These are phyloP conservation scores for Ochromonas danica DNA, from an alignment of 108 stramenopile genomes.

Conservation along the genomic window DNA sequence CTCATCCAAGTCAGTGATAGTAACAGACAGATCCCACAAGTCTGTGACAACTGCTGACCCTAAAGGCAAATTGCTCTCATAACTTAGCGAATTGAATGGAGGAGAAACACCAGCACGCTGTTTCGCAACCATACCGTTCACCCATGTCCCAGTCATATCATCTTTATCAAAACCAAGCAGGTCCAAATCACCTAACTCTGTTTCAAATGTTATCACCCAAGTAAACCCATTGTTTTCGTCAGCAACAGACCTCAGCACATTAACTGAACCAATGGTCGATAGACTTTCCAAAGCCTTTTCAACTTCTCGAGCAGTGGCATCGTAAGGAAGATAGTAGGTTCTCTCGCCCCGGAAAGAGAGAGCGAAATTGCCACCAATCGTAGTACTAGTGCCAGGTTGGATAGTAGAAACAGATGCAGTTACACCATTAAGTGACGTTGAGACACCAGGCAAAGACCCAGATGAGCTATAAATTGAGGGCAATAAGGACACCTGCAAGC, in stretches of 20 bases:
- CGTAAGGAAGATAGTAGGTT: slow-evolving; percentile 66
- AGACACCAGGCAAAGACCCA: not conserved
- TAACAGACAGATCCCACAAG: slow-evolving; percentile 40
- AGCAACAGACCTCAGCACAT: slow-evolving; percentile 58
- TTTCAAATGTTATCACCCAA: slow-evolving; percentile 71
- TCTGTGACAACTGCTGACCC: slow-evolving; percentile 64
- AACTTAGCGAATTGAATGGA: slow-evolving; percentile 47
- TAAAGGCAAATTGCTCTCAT: slow-evolving; percentile 44
- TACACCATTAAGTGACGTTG: not conserved
- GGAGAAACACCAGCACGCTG: slow-evolving; percentile 45
- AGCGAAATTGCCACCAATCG: slow-evolving; percentile 67
- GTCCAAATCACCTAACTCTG: slow-evolving; percentile 63
- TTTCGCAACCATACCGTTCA: slow-evolving; percentile 54
- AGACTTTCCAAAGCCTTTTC: slow-evolving; percentile 65
- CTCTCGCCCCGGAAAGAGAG: slow-evolving; percentile 63
- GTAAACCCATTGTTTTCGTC: slow-evolving; percentile 70
- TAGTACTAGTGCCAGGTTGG: slow-evolving; percentile 35
- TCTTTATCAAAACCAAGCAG: slow-evolving; percentile 59
- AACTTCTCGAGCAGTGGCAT: slow-evolving; percentile 59
- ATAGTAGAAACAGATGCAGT: slow-evolving; percentile 12
- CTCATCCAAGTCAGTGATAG: slow-evolving; percentile 57
- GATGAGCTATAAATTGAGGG: not conserved
- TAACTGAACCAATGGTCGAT: slow-evolving; percentile 62
- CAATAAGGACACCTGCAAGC: slow-evolving; percentile 43
- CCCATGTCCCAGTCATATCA: slow-evolving; percentile 66